Evolutionary conservation across 768 basidiomycete genomes (phyloP).

Genomic region (Auriscalpium orientale): DNA sequence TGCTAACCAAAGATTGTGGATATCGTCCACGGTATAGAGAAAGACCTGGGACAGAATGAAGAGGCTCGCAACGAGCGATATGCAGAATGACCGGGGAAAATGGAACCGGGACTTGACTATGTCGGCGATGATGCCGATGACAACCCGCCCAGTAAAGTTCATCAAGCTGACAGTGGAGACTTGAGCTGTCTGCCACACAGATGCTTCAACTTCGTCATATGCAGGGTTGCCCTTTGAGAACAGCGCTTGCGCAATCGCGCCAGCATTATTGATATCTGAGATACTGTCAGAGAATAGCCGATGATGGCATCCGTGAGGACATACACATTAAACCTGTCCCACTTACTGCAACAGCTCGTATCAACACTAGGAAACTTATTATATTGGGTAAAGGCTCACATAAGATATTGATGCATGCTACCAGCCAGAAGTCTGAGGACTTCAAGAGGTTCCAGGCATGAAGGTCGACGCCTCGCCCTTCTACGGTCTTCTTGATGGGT

Average conservation of each 20-base stretch:
- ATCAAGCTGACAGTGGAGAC: slow-evolving; percentile 77
- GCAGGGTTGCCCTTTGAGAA: slow-evolving; percentile 50
- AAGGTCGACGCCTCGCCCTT: slow-evolving; percentile 37
- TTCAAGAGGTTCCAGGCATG: slow-evolving; percentile 44
- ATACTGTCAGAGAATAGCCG: background rate
- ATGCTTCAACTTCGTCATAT: slow-evolving; percentile 62
- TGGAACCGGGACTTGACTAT: slow-evolving; percentile 45
- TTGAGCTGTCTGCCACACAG: slow-evolving; percentile 75
- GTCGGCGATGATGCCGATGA: slow-evolving; percentile 71
- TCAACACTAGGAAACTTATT: background rate
- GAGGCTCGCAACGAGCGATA: slow-evolving; percentile 56
- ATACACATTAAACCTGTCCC: slow-evolving; percentile 74
- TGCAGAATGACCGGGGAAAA: slow-evolving; percentile 60
- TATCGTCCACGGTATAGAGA: slow-evolving; percentile 45
- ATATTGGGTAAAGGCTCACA: slow-evolving; percentile 33
- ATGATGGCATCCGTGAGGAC: slow-evolving; percentile 14
- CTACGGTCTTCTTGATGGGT: slow-evolving; percentile 1
- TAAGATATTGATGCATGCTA: slow-evolving; percentile 47
- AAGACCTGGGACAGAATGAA: slow-evolving; percentile 70
- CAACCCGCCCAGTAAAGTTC: slow-evolving; percentile 73
- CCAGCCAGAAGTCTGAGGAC: slow-evolving; percentile 55
- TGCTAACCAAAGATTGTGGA: slow-evolving; percentile 61
- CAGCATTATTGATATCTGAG: slow-evolving; percentile 81
- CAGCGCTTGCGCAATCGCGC: slow-evolving; percentile 63
- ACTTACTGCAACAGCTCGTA: slow-evolving; percentile 36